Evolutionary conservation across 768 basidiomycete species (phyloP), one percentile per base, ranked within the genome.

Genomic region (Daedaleopsis nitida): DNA sequence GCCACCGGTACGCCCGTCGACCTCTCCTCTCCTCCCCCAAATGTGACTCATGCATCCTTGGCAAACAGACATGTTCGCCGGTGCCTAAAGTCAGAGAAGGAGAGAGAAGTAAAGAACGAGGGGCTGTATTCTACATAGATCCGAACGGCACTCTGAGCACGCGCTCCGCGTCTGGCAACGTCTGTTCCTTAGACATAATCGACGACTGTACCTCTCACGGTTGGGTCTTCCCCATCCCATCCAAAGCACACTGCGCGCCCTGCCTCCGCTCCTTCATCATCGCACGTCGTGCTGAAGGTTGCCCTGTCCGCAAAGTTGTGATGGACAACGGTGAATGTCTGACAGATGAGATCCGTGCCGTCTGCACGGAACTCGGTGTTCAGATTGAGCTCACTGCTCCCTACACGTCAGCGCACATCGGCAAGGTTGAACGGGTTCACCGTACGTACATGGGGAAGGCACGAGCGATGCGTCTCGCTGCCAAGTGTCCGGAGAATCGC

Each of bases 341-440:
- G 19, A 55, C 60, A 3, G 12, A 32, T 5, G 50, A 42, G 1
- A 43, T 55, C 55, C 5, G 17, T 19, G 38, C 19, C 21, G 47
- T 61, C 49, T 55, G 54, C 21, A 32, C 21, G 23, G 45, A 37
- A 1, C 55, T 55, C 21, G 58, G 63, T 0, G 51, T 56, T 45
- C 21, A 39, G 1, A 62, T 67, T 10, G 48, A 69, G 21, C 67
- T 55, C 55, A 75, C 74, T 0, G 72, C 74, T 0, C 69, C 75
- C 0, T 68, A 79, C 62, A 78, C 75, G 8, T 78, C 75, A n/a
- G 73, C 71, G 0, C 73, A 78, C 14, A 79, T 74, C 58, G 75
- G 79, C 3, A 59, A 64, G 10, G 76, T 76, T 4, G 77, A 80
- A 54, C 68, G 74, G 0, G 54, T 74, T 39, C 77, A 81, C 54